phyloP scores from a whole-genome alignment of 2,329 filamentous ascomycete species.

The Talaromyces sp. region DNA sequence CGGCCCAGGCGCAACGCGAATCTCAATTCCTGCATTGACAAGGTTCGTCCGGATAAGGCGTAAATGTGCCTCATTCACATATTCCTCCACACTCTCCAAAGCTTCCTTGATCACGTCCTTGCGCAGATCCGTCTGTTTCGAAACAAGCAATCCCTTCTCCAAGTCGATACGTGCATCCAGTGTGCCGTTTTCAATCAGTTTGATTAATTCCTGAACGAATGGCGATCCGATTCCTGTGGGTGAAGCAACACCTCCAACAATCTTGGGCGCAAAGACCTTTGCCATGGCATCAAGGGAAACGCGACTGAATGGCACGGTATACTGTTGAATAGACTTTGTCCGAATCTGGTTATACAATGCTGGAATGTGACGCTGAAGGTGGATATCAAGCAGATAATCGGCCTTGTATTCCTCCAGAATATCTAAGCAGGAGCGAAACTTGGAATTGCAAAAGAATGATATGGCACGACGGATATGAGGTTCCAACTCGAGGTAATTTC shows the following conservation, averaged over 20 bases:
- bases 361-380: slow-evolving; percentile 71
- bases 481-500: slow-evolving; percentile 84
- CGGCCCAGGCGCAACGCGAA: slow-evolving; percentile 38
- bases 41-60: slow-evolving; percentile 76
- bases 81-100: slow-evolving; percentile 64
- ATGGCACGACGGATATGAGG: slow-evolving; percentile 92
- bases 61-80: slow-evolving; percentile 71
- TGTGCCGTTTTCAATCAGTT: slow-evolving; percentile 69
- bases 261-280: slow-evolving; percentile 62
- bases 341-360: slow-evolving; percentile 71
- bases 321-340: slow-evolving; percentile 88
- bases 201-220: slow-evolving; percentile 62
- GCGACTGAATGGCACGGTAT: slow-evolving; percentile 83
- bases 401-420: slow-evolving; percentile 76
- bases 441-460: slow-evolving; percentile 80
- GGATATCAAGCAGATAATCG: slow-evolving; percentile 88
- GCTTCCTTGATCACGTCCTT: slow-evolving; percentile 67
- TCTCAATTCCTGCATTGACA: slow-evolving; percentile 69
- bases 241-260: slow-evolving; percentile 44
- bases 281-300: slow-evolving; percentile 79
- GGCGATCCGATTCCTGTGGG: slow-evolving; percentile 57
- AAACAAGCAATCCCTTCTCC: slow-evolving; percentile 75
- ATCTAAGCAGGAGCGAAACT: slow-evolving; percentile 79
- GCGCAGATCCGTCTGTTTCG: slow-evolving; percentile 64
- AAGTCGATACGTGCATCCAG: slow-evolving; percentile 80